phyloP scores from a whole-genome alignment of 2,329 filamentous ascomycete species.

The Fusarium sterilihyphosum region DNA sequence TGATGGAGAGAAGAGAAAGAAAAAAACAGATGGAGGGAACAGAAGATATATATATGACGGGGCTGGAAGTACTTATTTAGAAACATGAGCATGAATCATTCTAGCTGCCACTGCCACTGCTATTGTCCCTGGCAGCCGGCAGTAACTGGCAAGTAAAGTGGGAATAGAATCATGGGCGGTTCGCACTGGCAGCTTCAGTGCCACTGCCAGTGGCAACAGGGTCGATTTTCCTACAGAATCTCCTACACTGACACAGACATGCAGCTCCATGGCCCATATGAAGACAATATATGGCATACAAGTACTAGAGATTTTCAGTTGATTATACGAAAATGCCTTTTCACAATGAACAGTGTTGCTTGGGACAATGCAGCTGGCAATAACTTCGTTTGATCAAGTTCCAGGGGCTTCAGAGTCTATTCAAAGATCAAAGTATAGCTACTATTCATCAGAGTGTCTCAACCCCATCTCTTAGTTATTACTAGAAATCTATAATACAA shows the following conservation, averaged over 20 bases:
- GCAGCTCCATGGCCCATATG: neutral
- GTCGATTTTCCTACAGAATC: neutral
- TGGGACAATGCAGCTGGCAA: neutral
- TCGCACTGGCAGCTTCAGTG: neutral
- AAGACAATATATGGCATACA: neutral
- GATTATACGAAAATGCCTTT: neutral
- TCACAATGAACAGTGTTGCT: neutral
- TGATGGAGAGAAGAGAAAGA: neutral
- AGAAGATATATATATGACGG: neutral
- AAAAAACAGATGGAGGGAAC: neutral
- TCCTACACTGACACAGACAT: neutral
- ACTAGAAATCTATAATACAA: slow-evolving; percentile 1
- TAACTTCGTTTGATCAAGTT: neutral
- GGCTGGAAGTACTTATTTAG: neutral
- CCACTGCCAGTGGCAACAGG: neutral
- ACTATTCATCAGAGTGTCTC: neutral
- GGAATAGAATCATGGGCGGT: neutral
- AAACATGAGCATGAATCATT: neutral
- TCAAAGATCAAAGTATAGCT: neutral
- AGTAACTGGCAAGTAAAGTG: slow-evolving; percentile 5
- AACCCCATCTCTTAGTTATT: neutral
- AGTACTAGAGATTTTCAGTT: neutral
- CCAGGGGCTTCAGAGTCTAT: neutral
- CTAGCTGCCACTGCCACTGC: neutral
- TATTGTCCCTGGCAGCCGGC: neutral